Conservation (phyloP, 306 rosid species). For the Malus orientalis region DNA sequence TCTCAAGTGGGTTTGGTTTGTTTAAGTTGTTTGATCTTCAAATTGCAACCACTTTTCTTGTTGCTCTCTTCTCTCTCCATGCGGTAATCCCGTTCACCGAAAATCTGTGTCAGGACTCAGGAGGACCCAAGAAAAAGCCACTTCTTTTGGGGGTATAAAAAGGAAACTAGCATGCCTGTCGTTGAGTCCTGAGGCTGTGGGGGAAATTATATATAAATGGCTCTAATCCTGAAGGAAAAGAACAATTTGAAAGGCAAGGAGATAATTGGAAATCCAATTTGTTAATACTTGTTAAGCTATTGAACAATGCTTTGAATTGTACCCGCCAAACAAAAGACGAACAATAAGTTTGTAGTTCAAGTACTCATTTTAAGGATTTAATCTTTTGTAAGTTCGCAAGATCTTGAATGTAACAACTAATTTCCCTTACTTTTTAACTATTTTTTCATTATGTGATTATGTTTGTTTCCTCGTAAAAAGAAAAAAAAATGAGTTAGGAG, state of each 20-base stretch:
- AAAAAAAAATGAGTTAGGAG: no score
- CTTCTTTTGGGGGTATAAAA: constrained; percentile 40
- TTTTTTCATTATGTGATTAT: no score
- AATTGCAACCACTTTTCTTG: constrained; percentile 34
- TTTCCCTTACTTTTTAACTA: neutral
- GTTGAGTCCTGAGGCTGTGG: constrained; percentile 39
- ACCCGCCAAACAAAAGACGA: neutral
- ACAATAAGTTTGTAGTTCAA: neutral
- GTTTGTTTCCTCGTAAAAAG: no score
- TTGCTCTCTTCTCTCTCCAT: constrained; percentile 25
- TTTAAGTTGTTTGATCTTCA: constrained; percentile 36
- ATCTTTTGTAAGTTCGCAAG: neutral
- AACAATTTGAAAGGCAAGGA: constrained; percentile 23
- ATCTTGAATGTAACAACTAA: no score
- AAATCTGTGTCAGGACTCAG: constrained; percentile 57
- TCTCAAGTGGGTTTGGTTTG: constrained; percentile 27
- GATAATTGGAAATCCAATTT: constrained; percentile 36
- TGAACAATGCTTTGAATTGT: neutral
- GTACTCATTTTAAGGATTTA: neutral
- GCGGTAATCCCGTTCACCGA: constrained; percentile 61
- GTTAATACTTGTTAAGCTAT: neutral
- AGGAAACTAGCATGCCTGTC: constrained; percentile 71
- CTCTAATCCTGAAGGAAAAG: neutral
- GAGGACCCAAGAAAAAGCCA: constrained; percentile 27
- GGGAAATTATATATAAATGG: constrained; percentile 31